Evolutionary conservation across 2,329 filamentous ascomycete genomes (phyloP), one percentile per base, ranked within the genome.

Genomic region (Aureobasidium sp.): DNA sequence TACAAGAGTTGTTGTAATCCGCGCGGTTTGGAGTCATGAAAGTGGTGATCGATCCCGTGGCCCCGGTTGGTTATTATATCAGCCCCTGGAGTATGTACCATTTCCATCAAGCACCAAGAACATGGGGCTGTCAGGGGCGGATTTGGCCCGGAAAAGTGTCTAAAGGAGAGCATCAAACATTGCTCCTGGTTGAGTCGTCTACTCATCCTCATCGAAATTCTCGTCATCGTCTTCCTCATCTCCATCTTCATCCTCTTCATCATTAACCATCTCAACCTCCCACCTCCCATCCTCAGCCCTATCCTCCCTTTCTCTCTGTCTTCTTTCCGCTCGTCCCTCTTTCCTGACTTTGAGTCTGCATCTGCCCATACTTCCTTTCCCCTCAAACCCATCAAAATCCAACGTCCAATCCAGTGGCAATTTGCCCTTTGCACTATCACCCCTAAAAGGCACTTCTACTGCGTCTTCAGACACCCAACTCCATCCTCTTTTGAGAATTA

Each of bases 401-500:
- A 80, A 62, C 39, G 64, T 71, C 77, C 77, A 79, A 5, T 75
- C 71, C 41, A 79, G 64, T 37, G 70, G 70, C 29, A 79, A 64
- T 54, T 69, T 66, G 1, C 70, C 69, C 49, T 74, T 73, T 10
- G 64, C 66, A 9, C 32, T 29, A 29, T 42, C 14, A 69, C 70
- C 8, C 70, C 72, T 25, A 32, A 72, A 67, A 1, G 67, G 67
- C 16, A 69, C 67, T 36, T 70, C 67, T 25, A 69, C 67, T 9
- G 73, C 73, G 29, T 76, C 73, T 21, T 72, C 70, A 5, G 72
- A 71, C 1, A 78, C 68, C 77, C 77, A 80, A 5, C 67, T 70
- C 58, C 77, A 79, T 1, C 75, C 75, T 5, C 72, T 68, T 50
- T 78, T 78, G 36, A 79, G 67, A 1, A 78, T 67, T 3, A 79